Conservation (phyloP, 176 grass and related monocot genomes). For the Bolboschoenus planiculmis region DNA sequence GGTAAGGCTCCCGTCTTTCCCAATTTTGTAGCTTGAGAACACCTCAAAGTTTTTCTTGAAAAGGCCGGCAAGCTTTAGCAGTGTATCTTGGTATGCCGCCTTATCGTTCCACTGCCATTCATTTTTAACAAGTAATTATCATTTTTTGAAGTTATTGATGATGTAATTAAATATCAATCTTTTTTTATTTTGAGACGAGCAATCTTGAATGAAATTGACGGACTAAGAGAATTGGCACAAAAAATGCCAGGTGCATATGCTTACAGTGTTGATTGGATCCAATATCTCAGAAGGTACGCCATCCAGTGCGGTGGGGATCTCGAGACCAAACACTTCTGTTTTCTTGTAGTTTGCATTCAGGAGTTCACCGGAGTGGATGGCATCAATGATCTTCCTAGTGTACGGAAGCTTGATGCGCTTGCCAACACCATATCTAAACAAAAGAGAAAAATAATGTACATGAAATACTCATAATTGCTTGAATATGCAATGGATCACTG, state of each 20-base stretch:
- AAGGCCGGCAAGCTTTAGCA: conserved; percentile 78
- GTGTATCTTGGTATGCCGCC: conserved; percentile 64
- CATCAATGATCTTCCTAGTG: conserved; percentile 97
- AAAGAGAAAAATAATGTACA: not conserved
- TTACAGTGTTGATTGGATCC: conserved; percentile 94
- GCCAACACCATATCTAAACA: conserved; percentile 81
- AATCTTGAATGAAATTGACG: not conserved
- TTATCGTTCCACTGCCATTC: conserved; percentile 67
- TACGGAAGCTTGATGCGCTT: conserved; percentile 77
- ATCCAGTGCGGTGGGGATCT: conserved; percentile 69
- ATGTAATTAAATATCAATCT: not conserved
- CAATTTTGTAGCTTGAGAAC: conserved; percentile 83
- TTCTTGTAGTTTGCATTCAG: conserved; percentile 72
- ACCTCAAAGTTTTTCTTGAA: conserved; percentile 99
- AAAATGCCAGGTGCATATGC: not conserved
- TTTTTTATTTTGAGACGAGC: not conserved
- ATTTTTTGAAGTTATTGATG: not conserved
- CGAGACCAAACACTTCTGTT: conserved; percentile 85
- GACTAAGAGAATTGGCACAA: not conserved
- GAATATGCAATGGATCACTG: not conserved
- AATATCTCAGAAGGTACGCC: conserved; percentile 90
- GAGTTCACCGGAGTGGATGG: conserved; percentile 89
- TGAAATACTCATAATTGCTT: not conserved
- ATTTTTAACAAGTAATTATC: not conserved
- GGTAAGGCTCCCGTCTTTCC: conserved; percentile 53